Evolutionary conservation across 352 stramenopile genomes (phyloP).

Genomic region (Phytopythium boreale): DNA sequence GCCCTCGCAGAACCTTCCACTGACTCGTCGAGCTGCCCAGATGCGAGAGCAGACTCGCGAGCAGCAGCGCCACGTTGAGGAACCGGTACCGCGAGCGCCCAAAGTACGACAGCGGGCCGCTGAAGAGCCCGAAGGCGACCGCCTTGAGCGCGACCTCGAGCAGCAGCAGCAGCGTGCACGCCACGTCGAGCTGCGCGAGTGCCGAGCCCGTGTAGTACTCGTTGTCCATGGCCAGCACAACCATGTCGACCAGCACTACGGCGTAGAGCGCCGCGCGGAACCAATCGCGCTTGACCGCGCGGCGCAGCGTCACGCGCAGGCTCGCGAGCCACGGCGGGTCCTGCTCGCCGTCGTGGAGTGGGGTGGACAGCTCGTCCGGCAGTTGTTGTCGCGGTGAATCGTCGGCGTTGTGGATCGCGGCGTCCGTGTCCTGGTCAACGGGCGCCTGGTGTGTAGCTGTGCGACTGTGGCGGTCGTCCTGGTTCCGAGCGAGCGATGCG

Average conservation of each 20-base stretch:
- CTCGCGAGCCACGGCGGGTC: conserved; percentile 20
- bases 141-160: conserved; percentile 60
- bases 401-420: no score
- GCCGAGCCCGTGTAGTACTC: conserved; percentile 28
- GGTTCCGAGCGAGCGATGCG: background rate
- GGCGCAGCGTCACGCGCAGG: conserved; percentile 22
- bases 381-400: background rate
- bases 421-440: no score
- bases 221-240: conserved; percentile 61
- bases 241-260: conserved; percentile 46
- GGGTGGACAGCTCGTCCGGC: conserved; percentile 2
- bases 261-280: conserved; percentile 47
- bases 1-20: conserved; percentile 54
- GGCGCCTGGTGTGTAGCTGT: no score
- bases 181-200: conserved; percentile 38
- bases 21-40: conserved; percentile 15
- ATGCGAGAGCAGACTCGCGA: conserved; percentile 50
- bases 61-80: conserved; percentile 49
- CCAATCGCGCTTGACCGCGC: conserved; percentile 35
- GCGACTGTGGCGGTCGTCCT: conserved; percentile 11
- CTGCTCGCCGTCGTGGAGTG: background rate
- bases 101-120: conserved; percentile 46
- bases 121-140: conserved; percentile 47
- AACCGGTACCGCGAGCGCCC: conserved; percentile 40
- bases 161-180: conserved; percentile 55